Evolutionary conservation across 2,329 filamentous ascomycete species (phyloP).

Genomic region (Hymenoscyphus linearis): DNA sequence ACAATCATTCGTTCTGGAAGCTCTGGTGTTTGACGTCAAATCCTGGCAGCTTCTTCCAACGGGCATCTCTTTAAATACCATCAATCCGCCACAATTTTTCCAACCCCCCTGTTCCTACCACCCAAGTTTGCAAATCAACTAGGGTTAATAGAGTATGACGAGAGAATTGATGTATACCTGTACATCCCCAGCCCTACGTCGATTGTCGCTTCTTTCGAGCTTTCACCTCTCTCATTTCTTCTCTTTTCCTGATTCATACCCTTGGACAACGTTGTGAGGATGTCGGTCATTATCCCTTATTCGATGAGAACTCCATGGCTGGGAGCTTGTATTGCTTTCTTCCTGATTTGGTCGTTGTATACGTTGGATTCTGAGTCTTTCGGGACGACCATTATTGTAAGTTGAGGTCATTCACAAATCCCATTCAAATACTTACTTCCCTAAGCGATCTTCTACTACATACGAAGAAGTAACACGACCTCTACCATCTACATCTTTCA

Average conservation of each 20-base stretch:
- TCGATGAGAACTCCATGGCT: conserved; percentile 1
- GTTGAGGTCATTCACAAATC: background rate
- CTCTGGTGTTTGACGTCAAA: too few relatives aligned
- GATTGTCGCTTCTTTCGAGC: background rate
- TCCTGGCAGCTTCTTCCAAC: too few relatives aligned
- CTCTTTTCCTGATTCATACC: background rate
- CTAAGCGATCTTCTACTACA: background rate
- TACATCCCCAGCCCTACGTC: background rate
- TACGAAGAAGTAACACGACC: background rate
- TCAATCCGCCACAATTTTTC: too few relatives aligned
- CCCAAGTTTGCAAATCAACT: too few relatives aligned
- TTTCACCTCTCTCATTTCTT: background rate
- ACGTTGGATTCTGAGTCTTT: background rate
- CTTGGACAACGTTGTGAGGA: background rate
- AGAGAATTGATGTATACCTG: background rate
- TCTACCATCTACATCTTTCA: background rate
- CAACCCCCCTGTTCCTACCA: too few relatives aligned
- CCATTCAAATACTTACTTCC: background rate
- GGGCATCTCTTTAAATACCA: too few relatives aligned
- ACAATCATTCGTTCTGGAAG: too few relatives aligned
- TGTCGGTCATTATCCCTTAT: background rate
- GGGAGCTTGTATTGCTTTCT: background rate
- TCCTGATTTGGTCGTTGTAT: conserved; percentile 9
- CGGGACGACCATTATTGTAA: background rate
- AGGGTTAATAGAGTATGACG: too few relatives aligned